These are phyloP conservation scores for Chlamydomonas applanata DNA, from an alignment of 139 green algal genomes.

Conservation along the genomic window DNA sequence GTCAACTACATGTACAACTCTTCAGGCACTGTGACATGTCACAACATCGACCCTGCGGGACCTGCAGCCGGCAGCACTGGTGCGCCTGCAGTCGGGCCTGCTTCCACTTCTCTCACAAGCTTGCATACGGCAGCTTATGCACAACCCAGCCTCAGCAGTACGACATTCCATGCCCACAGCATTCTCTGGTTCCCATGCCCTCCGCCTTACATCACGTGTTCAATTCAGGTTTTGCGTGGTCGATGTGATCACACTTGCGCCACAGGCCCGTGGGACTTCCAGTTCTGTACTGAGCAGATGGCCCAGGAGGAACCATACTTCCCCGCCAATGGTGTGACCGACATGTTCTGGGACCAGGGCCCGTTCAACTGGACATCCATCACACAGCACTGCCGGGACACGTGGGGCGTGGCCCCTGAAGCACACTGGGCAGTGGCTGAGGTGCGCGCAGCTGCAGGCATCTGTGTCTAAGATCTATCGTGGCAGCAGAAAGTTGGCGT, in stretches of 20 bases:
- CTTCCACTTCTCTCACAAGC: not conserved
- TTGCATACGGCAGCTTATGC: no score
- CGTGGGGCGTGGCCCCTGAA: conserved; percentile 43
- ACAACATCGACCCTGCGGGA: conserved; percentile 26
- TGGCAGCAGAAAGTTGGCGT: no score
- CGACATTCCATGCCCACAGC: no score
- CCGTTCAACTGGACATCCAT: conserved; percentile 33
- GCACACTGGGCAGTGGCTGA: conserved; percentile 24
- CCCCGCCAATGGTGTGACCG: conserved; percentile 44
- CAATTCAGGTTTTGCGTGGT: no score
- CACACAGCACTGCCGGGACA: conserved; percentile 41
- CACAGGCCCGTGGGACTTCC: conserved; percentile 64
- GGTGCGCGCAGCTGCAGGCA: no score
- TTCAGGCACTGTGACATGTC: conserved; percentile 37
- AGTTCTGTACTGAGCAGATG: conserved; percentile 65
- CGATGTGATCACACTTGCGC: no score
- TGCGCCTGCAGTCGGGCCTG: not conserved
- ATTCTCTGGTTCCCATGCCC: not conserved
- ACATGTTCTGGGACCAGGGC: conserved; percentile 75
- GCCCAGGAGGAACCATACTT: conserved; percentile 50
- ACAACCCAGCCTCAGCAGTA: no score
- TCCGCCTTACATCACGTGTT: not conserved
- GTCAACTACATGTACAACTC: conserved; percentile 61
- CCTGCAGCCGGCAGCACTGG: conserved; percentile 33
- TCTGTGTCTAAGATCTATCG: no score